A percentile compares a stretch with the other conserved stretches of the same genome.
Conservation (phyloP, 208 protist species). For the Crithidia brevicula region DNA sequence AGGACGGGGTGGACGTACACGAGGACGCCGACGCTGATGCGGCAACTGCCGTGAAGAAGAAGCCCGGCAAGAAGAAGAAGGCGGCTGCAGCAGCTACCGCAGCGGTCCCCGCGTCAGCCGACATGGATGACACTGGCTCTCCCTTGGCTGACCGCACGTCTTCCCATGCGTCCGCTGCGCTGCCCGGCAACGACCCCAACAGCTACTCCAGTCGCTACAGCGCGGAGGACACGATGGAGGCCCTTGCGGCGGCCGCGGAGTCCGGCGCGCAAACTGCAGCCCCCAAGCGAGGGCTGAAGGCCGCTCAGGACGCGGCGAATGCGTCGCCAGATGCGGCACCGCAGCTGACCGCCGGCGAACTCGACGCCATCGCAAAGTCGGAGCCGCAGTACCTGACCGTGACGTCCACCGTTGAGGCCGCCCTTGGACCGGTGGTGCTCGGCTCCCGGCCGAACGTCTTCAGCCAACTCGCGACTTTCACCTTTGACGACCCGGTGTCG, state of each 20-base stretch:
- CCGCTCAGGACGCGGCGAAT: background rate
- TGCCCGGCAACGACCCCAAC: background rate
- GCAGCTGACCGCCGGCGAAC: constrained; percentile 17
- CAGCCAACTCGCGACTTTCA: constrained; percentile 45
- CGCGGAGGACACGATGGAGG: constrained; percentile 24
- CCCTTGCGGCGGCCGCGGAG: constrained; percentile 24
- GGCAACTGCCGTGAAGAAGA: constrained; percentile 12
- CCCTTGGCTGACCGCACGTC: constrained; percentile 5
- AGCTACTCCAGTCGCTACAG: constrained; percentile 16
- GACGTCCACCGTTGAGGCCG: constrained; percentile 66
- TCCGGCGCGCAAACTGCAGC: constrained; percentile 26
- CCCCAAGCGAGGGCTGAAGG: constrained; percentile 5
- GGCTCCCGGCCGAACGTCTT: constrained; percentile 73
- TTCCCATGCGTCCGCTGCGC: constrained; percentile 1
- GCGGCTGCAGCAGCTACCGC: background rate
- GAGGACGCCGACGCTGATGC: background rate
- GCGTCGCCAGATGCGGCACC: background rate
- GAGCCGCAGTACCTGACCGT: constrained; percentile 65
- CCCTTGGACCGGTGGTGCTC: constrained; percentile 55
- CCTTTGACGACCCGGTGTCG: constrained; percentile 30
- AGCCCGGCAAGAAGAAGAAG: constrained; percentile 23
- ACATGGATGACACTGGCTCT: background rate
- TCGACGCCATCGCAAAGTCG: constrained; percentile 11
- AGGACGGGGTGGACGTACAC: constrained; percentile 7
- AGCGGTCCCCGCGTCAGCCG: background rate